These are phyloP conservation scores for Candida sp. DNA, from an alignment of 1,139 yeast genomes.

Conservation along the genomic window DNA sequence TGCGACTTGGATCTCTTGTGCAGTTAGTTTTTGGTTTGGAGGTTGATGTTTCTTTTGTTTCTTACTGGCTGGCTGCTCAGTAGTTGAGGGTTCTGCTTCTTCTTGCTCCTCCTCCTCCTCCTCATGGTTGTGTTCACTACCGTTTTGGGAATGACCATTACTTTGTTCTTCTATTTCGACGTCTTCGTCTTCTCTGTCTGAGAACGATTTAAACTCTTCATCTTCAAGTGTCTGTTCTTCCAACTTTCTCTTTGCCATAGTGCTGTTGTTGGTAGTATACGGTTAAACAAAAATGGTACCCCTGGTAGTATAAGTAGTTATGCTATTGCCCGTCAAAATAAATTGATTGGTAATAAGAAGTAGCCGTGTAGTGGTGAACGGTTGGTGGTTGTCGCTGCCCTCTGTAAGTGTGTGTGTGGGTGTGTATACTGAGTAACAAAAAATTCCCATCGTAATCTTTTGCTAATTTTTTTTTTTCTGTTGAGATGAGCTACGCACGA, in stretches of 20 bases:
- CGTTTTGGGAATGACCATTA: slow-evolving; percentile 15
- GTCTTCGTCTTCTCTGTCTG: slow-evolving; percentile 11
- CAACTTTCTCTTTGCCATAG: slow-evolving; percentile 38
- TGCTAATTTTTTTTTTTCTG: not conserved
- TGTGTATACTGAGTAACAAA: not conserved
- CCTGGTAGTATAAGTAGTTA: not conserved
- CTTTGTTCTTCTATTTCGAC: slow-evolving; percentile 1
- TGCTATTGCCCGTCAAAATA: slow-evolving; percentile 2
- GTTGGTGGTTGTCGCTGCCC: not conserved
- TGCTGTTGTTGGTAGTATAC: not conserved
- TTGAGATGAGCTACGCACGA: not conserved
- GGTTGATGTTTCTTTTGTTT: slow-evolving; percentile 26
- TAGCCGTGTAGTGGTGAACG: not conserved
- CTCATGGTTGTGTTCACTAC: slow-evolving; percentile 6
- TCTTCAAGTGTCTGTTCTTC: slow-evolving; percentile 17
- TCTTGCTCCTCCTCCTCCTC: slow-evolving; percentile 16
- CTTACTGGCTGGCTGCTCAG: slow-evolving; percentile 30
- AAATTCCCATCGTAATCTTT: not conserved
- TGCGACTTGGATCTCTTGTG: slow-evolving; percentile 90
- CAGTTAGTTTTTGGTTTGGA: slow-evolving; percentile 47
- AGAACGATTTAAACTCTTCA: slow-evolving; percentile 13
- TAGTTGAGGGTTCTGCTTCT: slow-evolving; percentile 15
- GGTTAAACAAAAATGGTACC: not conserved
- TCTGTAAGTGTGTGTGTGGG: not conserved
- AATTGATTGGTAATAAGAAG: slow-evolving; percentile 3